A percentile compares a stretch with the other conserved stretches of the same genome.
phyloP scores from a whole-genome alignment of 768 basidiomycete species.

The Mycena latifolia region DNA sequence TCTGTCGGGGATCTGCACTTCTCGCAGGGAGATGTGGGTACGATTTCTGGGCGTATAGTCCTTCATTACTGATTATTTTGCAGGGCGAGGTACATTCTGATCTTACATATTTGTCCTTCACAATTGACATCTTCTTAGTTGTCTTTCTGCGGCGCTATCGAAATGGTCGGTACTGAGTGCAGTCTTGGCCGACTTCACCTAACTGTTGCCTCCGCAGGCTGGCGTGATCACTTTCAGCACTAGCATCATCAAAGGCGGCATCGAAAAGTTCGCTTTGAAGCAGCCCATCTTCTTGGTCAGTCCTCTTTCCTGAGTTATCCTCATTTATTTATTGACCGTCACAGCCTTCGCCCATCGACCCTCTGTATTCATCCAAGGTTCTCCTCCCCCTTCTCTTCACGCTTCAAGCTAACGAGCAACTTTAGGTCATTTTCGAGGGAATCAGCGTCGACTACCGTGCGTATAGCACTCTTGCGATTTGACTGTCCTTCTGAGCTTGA shows the following conservation, averaged over 20 bases:
- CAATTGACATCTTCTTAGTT: slow-evolving; percentile 53
- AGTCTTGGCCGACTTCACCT: background rate
- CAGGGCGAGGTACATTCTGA: slow-evolving; percentile 66
- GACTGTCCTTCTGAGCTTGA: background rate
- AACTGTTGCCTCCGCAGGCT: slow-evolving; percentile 51
- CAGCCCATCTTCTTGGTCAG: slow-evolving; percentile 81
- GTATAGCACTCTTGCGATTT: slow-evolving; percentile 34
- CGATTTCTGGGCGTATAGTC: background rate
- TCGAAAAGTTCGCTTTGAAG: slow-evolving; percentile 80
- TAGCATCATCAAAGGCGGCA: slow-evolving; percentile 79
- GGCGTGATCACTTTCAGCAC: slow-evolving; percentile 80
- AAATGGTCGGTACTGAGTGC: slow-evolving; percentile 62
- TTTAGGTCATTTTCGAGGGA: slow-evolving; percentile 79
- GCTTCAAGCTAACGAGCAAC: background rate
- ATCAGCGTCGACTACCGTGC: slow-evolving; percentile 78
- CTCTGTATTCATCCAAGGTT: slow-evolving; percentile 78
- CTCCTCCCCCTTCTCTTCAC: background rate
- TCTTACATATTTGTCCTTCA: background rate
- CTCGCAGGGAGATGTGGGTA: slow-evolving; percentile 77
- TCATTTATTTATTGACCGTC: background rate
- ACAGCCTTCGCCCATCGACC: slow-evolving; percentile 82
- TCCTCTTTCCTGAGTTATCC: background rate
- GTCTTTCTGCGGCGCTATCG: slow-evolving; percentile 83
- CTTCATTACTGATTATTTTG: slow-evolving; percentile 23
- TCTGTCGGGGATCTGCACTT: slow-evolving; percentile 87